Conservation (phyloP, 2,329 filamentous ascomycete genomes). For the Rhinocladiella mackenziei region DNA sequence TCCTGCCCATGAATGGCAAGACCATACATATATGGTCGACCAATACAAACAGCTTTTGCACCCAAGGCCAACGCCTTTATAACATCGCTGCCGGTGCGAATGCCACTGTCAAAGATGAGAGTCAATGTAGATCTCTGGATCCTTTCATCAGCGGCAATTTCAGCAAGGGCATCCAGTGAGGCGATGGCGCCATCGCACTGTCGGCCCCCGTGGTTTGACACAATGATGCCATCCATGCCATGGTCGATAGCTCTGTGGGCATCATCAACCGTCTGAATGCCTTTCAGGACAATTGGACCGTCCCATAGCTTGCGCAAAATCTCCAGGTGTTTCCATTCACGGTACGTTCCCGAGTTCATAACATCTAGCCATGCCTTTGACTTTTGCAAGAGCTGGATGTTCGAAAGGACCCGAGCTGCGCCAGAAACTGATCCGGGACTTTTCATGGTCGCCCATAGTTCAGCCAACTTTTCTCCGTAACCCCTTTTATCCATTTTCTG, state of each 20-base stretch:
- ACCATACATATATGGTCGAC: conserved; percentile 56
- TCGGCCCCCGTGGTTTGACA: conserved; percentile 53
- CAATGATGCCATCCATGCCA: conserved; percentile 46
- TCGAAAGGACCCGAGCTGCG: conserved; percentile 25
- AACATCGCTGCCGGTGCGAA: conserved; percentile 49
- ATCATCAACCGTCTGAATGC: conserved; percentile 51
- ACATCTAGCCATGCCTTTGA: conserved; percentile 45
- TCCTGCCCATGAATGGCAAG: conserved; percentile 51
- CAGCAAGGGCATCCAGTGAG: conserved; percentile 52
- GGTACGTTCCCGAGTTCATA: conserved; percentile 51
- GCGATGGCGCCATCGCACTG: conserved; percentile 51
- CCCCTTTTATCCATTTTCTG: conserved; percentile 45
- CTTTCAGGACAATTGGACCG: conserved; percentile 61
- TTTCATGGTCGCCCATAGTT: conserved; percentile 21
- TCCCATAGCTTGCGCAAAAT: conserved; percentile 57
- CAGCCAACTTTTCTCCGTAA: conserved; percentile 35
- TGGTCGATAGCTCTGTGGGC: conserved; percentile 43
- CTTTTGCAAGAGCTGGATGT: conserved; percentile 23
- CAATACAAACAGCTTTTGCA: conserved; percentile 56
- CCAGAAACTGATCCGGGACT: conserved; percentile 28
- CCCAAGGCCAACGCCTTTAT: conserved; percentile 53
- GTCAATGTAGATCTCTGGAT: conserved; percentile 34
- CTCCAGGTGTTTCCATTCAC: conserved; percentile 58
- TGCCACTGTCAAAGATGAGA: conserved; percentile 51
- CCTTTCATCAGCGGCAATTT: conserved; percentile 54